A percentile compares a stretch with the other conserved stretches of the same genome.
These are phyloP conservation scores for Trypanosoma cruzi DNA, from an alignment of 208 protist genomes.

Conservation along the genomic window DNA sequence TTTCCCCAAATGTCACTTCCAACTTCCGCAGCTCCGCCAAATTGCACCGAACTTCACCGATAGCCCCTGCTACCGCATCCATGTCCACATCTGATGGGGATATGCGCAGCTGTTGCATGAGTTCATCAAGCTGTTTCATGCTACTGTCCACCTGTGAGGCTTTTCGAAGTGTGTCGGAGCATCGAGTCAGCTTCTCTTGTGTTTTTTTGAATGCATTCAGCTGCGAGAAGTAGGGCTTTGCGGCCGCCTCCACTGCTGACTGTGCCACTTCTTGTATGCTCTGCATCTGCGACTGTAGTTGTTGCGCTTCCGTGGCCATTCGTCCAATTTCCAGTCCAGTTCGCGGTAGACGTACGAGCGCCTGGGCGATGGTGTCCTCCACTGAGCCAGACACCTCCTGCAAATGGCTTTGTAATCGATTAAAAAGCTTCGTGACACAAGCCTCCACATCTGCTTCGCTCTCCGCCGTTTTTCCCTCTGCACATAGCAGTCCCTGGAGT, in stretches of 20 bases:
- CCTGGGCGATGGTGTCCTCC: slow-evolving; percentile 69
- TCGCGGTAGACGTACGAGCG: slow-evolving; percentile 67
- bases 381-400: slow-evolving; percentile 53
- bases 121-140: slow-evolving; percentile 51
- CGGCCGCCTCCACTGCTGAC: slow-evolving; percentile 25
- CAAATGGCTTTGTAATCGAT: slow-evolving; percentile 47
- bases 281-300: slow-evolving; percentile 52
- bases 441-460: slow-evolving; percentile 36
- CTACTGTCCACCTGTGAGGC: slow-evolving; percentile 46
- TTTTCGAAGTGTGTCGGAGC: slow-evolving; percentile 46
- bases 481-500: slow-evolving; percentile 15
- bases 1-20: slow-evolving; percentile 62
- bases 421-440: slow-evolving; percentile 44
- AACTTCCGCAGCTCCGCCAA: slow-evolving; percentile 51
- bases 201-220: slow-evolving; percentile 42
- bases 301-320: slow-evolving; percentile 59
- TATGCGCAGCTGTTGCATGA: slow-evolving; percentile 37
- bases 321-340: slow-evolving; percentile 68
- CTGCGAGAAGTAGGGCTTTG: slow-evolving; percentile 25
- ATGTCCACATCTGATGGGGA: slow-evolving; percentile 23
- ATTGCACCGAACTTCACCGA: slow-evolving; percentile 38
- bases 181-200: slow-evolving; percentile 53
- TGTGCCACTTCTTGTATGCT: slow-evolving; percentile 38
- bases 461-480: not conserved
- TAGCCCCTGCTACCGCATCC: slow-evolving; percentile 29